phyloP scores from a whole-genome alignment of 179 eudicot species.

The Carnegiea gigantea region DNA sequence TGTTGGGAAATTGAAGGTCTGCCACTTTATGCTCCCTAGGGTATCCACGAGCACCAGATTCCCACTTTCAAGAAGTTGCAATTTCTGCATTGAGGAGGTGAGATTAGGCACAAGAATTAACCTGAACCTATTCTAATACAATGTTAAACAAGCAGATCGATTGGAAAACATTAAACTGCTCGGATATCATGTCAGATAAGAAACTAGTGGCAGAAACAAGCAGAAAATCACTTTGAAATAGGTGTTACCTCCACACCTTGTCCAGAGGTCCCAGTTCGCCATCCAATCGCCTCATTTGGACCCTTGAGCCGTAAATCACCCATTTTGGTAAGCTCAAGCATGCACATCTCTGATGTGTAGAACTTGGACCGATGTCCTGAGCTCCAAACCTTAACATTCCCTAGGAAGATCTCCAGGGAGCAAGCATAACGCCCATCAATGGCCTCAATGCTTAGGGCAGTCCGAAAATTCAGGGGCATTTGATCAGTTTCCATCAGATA shows the following conservation, averaged over 20 bases:
- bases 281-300: constrained; percentile 50
- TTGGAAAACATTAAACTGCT: no score
- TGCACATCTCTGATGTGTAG: constrained; percentile 53
- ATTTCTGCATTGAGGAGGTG: constrained; percentile 49
- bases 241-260: constrained; percentile 86
- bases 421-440: constrained; percentile 51
- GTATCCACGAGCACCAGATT: constrained; percentile 77
- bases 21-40: constrained; percentile 69
- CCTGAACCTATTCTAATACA: background rate
- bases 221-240: background rate
- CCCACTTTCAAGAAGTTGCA: constrained; percentile 63
- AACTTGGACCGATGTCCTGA: constrained; percentile 68
- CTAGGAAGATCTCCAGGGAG: constrained; percentile 71
- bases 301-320: constrained; percentile 75
- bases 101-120: background rate
- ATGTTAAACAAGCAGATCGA: background rate
- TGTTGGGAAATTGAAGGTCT: constrained; percentile 92
- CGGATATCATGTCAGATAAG: background rate
- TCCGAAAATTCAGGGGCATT: constrained; percentile 47
- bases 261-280: constrained; percentile 79
- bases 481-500: constrained; percentile 65
- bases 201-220: no score
- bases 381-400: constrained; percentile 77
- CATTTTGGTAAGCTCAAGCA: constrained; percentile 53
- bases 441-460: constrained; percentile 68